Base-by-base conservation (phyloP, 805 yeast species). In the Candida mattraensis region DNA sequence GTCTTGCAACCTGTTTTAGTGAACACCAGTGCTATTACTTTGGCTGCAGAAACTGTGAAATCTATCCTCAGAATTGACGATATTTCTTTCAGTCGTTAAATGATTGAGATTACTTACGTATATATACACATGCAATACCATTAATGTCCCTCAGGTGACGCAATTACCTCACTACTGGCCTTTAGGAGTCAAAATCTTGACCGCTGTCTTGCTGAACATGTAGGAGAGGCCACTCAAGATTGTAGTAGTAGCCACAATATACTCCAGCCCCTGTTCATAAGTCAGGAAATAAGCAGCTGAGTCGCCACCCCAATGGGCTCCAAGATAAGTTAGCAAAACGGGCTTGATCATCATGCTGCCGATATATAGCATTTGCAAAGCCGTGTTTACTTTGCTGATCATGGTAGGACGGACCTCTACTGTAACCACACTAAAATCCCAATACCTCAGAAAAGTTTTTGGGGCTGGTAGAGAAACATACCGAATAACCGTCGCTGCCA, bases 1-100 rank as follows among this genome's bases (percentile, higher is more conserved):
- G 96, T 93, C 39, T 69, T 93, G 55, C 99, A 93, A 64, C 99
- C 99, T 3, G 94, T 89, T 7, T 72, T 93, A 60, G 99, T 93
- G 35, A 85, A 83, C 60, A 89, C 93, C 13, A 86, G 96, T 63
- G 96, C 98, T 32, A 82, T 93, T 39, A 80, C 95, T 10, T 75
- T 93, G 51, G 97, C 98, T 20, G 83, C 97, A 14, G 99, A 93
- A 69, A 85, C 95, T 48, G 98, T 91, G 40, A 94, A 93, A 68
- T 84, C 95, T 28, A 88, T 93, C 47, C 72, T 93, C 61, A 83
- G 99, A 66, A 93, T 93, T 55, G 99, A 93, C 64, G 99, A 94
- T 63, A 94, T 93, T 53, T 85, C 96, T 25, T 87, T 93, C 60
- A 81, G 94, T 63, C 78, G 95, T 61, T 85, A 17, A 37, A 30